Evolutionary conservation across 371 early-diverging fungal species (phyloP).

Genomic region (Fennellomyces sp.): DNA sequence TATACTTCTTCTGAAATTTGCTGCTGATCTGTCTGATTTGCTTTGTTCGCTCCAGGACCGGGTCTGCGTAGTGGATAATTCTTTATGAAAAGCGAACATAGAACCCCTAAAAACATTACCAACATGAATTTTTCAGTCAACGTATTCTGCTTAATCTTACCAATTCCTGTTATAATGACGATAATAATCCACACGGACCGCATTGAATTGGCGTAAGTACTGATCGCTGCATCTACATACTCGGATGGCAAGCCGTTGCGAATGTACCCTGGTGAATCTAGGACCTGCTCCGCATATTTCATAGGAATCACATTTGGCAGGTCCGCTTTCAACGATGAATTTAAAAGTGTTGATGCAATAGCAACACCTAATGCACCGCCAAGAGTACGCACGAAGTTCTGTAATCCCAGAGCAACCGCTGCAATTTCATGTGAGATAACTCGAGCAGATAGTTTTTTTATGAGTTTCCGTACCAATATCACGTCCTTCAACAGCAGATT

Average conservation of each 20-base stretch:
- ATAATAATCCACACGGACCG: slow-evolving; percentile 43
- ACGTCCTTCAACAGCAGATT: slow-evolving; percentile 40
- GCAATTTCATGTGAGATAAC: no score
- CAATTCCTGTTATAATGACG: slow-evolving; percentile 34
- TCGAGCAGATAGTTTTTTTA: no score
- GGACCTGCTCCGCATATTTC: slow-evolving; percentile 22
- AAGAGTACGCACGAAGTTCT: slow-evolving; percentile 45
- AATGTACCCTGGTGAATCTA: slow-evolving; percentile 36
- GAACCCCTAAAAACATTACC: no score
- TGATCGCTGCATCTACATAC: slow-evolving; percentile 20
- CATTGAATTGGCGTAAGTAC: slow-evolving; percentile 29
- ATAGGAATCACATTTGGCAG: slow-evolving; percentile 29
- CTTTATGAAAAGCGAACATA: slow-evolving; percentile 11
- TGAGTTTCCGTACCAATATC: slow-evolving; percentile 46
- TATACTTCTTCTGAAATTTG: no score
- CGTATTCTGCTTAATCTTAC: slow-evolving; percentile 7
- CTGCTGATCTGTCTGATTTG: no score
- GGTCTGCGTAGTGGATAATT: slow-evolving; percentile 6
- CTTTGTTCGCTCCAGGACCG: no score
- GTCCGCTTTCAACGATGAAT: slow-evolving; percentile 29
- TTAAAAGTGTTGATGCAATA: slow-evolving; percentile 38
- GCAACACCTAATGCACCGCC: slow-evolving; percentile 56
- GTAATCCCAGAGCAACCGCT: slow-evolving; percentile 50
- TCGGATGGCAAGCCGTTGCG: slow-evolving; percentile 38
- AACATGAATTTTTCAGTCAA: background rate